A percentile compares a stretch with the other conserved stretches of the same genome.
These are phyloP conservation scores for Acidomyces sp. DNA, from an alignment of 495 filamentous ascomycete genomes.

Conservation along the genomic window DNA sequence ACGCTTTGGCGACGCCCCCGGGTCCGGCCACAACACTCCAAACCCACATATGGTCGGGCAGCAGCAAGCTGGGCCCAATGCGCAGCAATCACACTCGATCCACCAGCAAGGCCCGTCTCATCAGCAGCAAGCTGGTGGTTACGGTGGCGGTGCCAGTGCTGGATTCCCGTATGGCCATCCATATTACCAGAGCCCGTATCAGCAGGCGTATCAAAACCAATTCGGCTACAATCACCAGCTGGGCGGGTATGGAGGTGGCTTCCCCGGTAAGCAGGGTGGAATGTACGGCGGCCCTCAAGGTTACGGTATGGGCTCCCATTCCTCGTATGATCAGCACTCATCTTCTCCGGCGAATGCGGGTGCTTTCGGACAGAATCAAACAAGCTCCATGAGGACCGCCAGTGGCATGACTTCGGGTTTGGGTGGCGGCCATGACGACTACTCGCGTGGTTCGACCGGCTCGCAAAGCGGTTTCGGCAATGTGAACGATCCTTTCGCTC, in stretches of 20 bases:
- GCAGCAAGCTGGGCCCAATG: conserved; percentile 42
- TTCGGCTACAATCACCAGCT: conserved; percentile 49
- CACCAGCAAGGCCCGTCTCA: conserved; percentile 29
- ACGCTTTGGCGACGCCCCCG: conserved; percentile 68
- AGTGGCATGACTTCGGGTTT: conserved; percentile 50
- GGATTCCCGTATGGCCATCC: conserved; percentile 58
- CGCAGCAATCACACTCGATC: conserved; percentile 34
- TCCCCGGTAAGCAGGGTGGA: conserved; percentile 45
- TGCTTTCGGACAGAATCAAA: conserved; percentile 43
- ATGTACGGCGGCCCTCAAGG: conserved; percentile 67
- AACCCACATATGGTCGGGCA: conserved; percentile 63
- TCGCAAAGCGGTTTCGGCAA: conserved; percentile 48
- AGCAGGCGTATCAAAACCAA: conserved; percentile 66
- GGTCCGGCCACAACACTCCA: conserved; percentile 77
- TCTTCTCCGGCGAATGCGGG: conserved; percentile 61
- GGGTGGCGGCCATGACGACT: conserved; percentile 49
- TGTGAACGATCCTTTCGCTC: conserved; percentile 67
- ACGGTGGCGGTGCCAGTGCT: conserved; percentile 11
- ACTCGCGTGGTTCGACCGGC: conserved; percentile 60
- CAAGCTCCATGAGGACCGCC: conserved; percentile 29
- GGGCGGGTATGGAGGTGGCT: conserved; percentile 45
- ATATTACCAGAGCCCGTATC: conserved; percentile 73
- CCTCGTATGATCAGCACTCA: conserved; percentile 59
- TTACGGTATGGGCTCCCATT: conserved; percentile 59
- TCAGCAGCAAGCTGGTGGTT: conserved; percentile 36